These are phyloP conservation scores for Podospora comata DNA, from an alignment of 495 filamentous ascomycete species.

Conservation along the genomic window DNA sequence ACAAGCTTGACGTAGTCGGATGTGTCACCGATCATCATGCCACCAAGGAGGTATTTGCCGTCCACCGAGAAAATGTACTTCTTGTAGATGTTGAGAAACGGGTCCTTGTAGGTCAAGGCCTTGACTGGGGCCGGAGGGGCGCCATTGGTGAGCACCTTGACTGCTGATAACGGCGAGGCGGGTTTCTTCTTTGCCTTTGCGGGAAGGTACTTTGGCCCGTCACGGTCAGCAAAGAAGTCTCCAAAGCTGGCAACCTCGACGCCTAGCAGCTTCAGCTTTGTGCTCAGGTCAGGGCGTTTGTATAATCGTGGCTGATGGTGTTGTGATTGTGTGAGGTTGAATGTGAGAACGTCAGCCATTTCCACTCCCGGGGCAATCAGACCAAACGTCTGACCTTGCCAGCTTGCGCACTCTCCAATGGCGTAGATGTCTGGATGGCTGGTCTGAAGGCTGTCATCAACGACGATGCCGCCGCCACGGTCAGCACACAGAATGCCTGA, in stretches of 20 bases:
- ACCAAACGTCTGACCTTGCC: conserved; percentile 90
- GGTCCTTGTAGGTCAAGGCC: conserved; percentile 87
- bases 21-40: conserved; percentile 98
- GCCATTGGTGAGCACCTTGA: conserved; percentile 54
- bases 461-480: conserved; percentile 73
- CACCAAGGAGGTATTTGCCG: conserved; percentile 88
- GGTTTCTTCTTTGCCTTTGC: conserved; percentile 43
- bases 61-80: conserved; percentile 93
- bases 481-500: conserved; percentile 72
- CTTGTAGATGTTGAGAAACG: conserved; percentile 92
- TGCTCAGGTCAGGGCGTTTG: conserved; percentile 86
- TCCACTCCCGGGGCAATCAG: conserved; percentile 92
- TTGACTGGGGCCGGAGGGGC: conserved; percentile 63
- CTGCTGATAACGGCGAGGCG: conserved; percentile 19
- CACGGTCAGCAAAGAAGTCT: conserved; percentile 91
- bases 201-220: conserved; percentile 76
- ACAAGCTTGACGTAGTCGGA: conserved; percentile 92
- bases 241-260: conserved; percentile 96
- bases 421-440: conserved; percentile 76
- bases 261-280: conserved; percentile 88
- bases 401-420: conserved; percentile 92
- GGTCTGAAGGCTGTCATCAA: conserved; percentile 68
- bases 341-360: conserved; percentile 95
- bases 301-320: conserved; percentile 66
- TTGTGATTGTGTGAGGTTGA: conserved; percentile 85